Evolutionary conservation across 75 land plant species (phyloP), one percentile per base, ranked within the genome.

Genomic region (Isoetes taiwanensis): DNA sequence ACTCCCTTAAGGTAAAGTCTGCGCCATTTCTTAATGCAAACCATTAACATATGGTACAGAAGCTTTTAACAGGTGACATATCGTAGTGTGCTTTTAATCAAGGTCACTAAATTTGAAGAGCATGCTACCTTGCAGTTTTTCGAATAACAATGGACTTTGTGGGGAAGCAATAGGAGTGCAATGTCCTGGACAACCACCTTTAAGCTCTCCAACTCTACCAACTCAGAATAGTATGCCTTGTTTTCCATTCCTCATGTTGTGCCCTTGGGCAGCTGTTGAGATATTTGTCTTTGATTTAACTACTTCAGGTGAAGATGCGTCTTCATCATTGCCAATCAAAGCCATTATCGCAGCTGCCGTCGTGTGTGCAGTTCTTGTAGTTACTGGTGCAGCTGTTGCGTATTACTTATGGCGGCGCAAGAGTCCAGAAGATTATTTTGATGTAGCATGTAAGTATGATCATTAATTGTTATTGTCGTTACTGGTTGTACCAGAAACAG

Each of bases 341-440:
- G 50, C 50, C 4, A 46, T 46, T 46, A 23, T 23, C 25, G 50
- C 21, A 19, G 50, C 21, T 19, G 50, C 25, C 25, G 50, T 23
- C 25, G 50, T 23, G 4, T 19, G 50, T n/a, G 50, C 50, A 19
- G 50, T 23, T 8, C 50, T 46, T 46, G 8, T 46, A 6, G 16
- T 46, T 46, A 23, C 50, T 46, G 50, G 25, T 46, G 25, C 50
- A n/a, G 50, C 50, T 6, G 23, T 46, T 46, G 50, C 21, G 23
- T 46, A 19, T 46, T 19, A 16, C 16, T 46, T 19, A 23, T 46
- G 50, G 50, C 16, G 50, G 23, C 50, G 50, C 5, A 46, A 23
- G 50, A 16, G 25, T 19, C 50, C 50, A n/a, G 50, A 46, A 46
- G 50, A 16, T 46, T 46, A 46, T n/a, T 46, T 46, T 46, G 50